Conservation (phyloP, 192 early-diverging fungal species). For the Coemansia sp. region DNA sequence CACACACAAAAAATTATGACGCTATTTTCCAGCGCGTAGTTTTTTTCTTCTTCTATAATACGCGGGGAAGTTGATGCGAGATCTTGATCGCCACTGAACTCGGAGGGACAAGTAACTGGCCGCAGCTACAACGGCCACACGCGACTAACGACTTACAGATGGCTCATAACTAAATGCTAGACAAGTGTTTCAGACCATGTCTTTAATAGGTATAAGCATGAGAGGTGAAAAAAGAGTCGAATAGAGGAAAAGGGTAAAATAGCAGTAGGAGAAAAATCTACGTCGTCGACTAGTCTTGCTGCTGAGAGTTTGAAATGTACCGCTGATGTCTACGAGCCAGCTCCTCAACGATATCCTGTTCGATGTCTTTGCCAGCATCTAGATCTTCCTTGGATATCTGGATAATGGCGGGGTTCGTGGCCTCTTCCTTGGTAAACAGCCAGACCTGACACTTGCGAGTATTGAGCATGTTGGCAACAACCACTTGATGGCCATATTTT, state of each 20-base stretch:
- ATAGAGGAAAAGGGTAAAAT: neutral
- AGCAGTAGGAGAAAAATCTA: neutral
- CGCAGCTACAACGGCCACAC: neutral
- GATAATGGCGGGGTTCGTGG: neutral
- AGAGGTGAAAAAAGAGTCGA: neutral
- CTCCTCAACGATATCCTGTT: slow-evolving; percentile 44
- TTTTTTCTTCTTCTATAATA: neutral
- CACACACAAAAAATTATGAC: neutral
- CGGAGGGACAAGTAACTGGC: neutral
- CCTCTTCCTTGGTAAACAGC: slow-evolving; percentile 46
- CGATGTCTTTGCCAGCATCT: slow-evolving; percentile 34
- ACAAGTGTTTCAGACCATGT: slow-evolving; percentile 4
- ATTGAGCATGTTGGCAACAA: slow-evolving; percentile 91
- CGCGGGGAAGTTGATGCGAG: neutral
- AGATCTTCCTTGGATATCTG: slow-evolving; percentile 34
- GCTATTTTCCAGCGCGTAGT: neutral
- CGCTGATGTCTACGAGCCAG: slow-evolving; percentile 34
- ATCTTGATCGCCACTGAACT: neutral
- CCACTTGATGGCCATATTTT: slow-evolving; percentile 95
- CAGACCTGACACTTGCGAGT: slow-evolving; percentile 88
- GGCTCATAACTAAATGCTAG: slow-evolving; percentile 2
- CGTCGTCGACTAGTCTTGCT: neutral
- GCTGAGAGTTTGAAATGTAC: slow-evolving; percentile 11
- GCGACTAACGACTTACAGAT: neutral
- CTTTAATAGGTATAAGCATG: neutral